Evolutionary conservation across 192 early-diverging fungal species (phyloP).

Genomic region (Podila minutissima): DNA sequence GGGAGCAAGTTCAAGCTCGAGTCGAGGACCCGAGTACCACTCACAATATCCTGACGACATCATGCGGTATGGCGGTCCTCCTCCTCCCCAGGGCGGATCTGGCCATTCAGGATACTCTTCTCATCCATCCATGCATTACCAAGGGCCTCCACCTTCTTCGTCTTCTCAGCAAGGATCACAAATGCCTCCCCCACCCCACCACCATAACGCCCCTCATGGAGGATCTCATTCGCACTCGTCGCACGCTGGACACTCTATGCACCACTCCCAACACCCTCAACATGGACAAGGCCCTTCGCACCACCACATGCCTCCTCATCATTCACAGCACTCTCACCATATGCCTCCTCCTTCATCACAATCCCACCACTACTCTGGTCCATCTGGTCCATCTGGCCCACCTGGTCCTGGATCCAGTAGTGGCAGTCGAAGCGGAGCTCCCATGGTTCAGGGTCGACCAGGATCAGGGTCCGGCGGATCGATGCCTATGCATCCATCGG

Average conservation of each 20-base stretch:
- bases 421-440: constrained; percentile 20
- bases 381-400: constrained; percentile 1
- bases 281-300: constrained; percentile 45
- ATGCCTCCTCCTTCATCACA: constrained; percentile 23
- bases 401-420: constrained; percentile 1
- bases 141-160: constrained; percentile 24
- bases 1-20: constrained; percentile 23
- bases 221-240: constrained; percentile 32
- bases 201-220: constrained; percentile 27
- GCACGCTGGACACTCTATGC: constrained; percentile 31
- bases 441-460: constrained; percentile 10
- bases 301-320: constrained; percentile 44
- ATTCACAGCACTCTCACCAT: constrained; percentile 34
- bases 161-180: constrained; percentile 14
- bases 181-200: constrained; percentile 15
- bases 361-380: constrained; percentile 32
- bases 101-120: constrained; percentile 30
- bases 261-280: constrained; percentile 38
- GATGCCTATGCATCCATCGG: constrained; percentile 5
- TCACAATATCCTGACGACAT: constrained; percentile 38
- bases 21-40: constrained; percentile 31
- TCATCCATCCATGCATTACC: constrained; percentile 41
- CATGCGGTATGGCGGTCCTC: constrained; percentile 44
- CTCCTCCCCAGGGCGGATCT: constrained; percentile 32
- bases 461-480: constrained; percentile 26